These are phyloP conservation scores for Bothriochloa decipiens DNA, from an alignment of 176 grass and related monocot species.

Conservation along the genomic window DNA sequence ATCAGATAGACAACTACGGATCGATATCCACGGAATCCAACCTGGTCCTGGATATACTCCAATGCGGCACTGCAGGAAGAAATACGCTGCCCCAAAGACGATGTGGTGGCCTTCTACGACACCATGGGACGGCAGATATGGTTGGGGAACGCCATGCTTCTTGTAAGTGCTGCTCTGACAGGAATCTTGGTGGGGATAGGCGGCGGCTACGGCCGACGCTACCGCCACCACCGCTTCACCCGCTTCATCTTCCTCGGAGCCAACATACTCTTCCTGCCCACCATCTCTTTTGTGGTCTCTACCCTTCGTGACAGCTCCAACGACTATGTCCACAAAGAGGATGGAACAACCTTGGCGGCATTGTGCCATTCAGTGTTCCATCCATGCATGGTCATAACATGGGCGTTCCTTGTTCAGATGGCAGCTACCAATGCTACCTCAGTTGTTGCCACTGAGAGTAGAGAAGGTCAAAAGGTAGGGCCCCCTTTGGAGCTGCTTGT, in stretches of 20 bases:
- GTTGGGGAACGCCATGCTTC: not conserved
- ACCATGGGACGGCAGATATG: not conserved
- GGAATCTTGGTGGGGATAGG: conserved; percentile 13
- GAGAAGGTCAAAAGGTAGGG: not conserved
- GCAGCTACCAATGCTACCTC: not conserved
- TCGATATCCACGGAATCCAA: not conserved
- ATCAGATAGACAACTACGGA: not conserved
- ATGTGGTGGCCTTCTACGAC: not conserved
- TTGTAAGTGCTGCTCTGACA: not conserved
- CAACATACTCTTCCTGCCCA: conserved; percentile 27
- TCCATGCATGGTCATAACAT: not conserved
- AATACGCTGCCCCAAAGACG: not conserved
- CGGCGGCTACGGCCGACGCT: not conserved
- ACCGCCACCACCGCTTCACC: conserved; percentile 3
- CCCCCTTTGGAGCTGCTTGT: not conserved
- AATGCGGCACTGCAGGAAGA: not conserved
- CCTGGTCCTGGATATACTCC: not conserved
- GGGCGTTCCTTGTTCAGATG: conserved; percentile 14
- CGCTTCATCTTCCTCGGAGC: conserved; percentile 8
- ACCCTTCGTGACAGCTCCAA: not conserved
- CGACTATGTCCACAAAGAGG: not conserved
- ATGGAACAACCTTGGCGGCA: not conserved
- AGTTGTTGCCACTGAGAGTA: not conserved
- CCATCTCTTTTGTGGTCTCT: conserved; percentile 19
- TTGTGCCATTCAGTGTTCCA: not conserved